A percentile compares a stretch with the other conserved stretches of the same genome.
Evolutionary conservation across 345 rosid genomes (phyloP).

Genomic region (Rhizophora mangle): DNA sequence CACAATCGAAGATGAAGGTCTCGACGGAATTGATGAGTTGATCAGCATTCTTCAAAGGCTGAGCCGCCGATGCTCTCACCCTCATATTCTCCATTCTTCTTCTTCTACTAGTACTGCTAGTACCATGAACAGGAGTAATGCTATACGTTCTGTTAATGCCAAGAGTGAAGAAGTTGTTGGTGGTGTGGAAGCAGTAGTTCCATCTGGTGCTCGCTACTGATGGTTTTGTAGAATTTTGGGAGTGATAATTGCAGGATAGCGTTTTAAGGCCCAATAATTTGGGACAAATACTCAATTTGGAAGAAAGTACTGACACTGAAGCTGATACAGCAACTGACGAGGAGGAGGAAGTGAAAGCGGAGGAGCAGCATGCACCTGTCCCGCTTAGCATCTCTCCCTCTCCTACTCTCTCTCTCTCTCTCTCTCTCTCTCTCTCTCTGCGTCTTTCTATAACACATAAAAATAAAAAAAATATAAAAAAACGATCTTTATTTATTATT

Average conservation of each 20-base stretch:
- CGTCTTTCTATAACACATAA: too few relatives aligned
- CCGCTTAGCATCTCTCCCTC: conserved; percentile 41
- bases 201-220: conserved; percentile 1
- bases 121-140: too few relatives aligned
- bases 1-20: conserved; percentile 93
- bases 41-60: conserved; percentile 73
- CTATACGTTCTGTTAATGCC: neutral
- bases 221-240: neutral
- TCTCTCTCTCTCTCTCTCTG: too few relatives aligned
- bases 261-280: conserved; percentile 18
- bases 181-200: neutral
- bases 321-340: neutral
- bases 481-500: neutral
- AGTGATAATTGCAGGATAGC: conserved; percentile 17
- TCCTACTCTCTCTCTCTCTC: too few relatives aligned
- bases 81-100: conserved; percentile 38
- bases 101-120: conserved; percentile 9
- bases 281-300: conserved; percentile 3
- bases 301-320: conserved; percentile 19
- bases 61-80: conserved; percentile 45
- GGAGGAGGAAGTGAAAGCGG: too few relatives aligned
- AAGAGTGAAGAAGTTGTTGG: too few relatives aligned
- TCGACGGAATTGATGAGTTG: conserved; percentile 84
- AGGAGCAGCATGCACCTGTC: conserved; percentile 23
- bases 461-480: too few relatives aligned